Evolutionary conservation across 495 filamentous ascomycete species (phyloP), one percentile per base, ranked within the genome.

Genomic region (Chaetomidium leptoderma): DNA sequence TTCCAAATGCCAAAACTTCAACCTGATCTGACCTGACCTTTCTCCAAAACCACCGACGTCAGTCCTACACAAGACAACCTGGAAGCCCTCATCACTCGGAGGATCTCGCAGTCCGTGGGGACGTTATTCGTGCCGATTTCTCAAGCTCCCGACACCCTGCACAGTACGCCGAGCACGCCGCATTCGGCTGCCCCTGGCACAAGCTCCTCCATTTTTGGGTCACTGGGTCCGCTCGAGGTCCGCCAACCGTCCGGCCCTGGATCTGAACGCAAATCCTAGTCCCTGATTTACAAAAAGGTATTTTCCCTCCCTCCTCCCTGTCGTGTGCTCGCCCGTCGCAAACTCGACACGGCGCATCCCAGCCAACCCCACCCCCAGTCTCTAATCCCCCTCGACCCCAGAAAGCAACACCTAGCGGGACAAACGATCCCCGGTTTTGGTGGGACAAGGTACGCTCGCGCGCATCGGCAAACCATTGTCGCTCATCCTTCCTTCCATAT

Each of bases 101-200:
- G n/a, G n/a, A n/a, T n/a, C n/a, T n/a, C n/a, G n/a, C n/a, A n/a
- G n/a, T n/a, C n/a, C n/a, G n/a, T n/a, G n/a, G n/a, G n/a, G n/a
- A n/a, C n/a, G n/a, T n/a, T n/a, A n/a, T n/a, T n/a, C n/a, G n/a
- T n/a, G n/a, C n/a, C n/a, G n/a, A n/a, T n/a, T n/a, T n/a, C n/a
- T n/a, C n/a, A n/a, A n/a, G n/a, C n/a, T n/a, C n/a, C n/a, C n/a
- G n/a, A n/a, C n/a, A n/a, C n/a, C n/a, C n/a, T n/a, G n/a, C n/a
- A n/a, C n/a, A n/a, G n/a, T n/a, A n/a, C n/a, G n/a, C n/a, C n/a
- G n/a, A n/a, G n/a, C n/a, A n/a, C n/a, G n/a, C n/a, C n/a, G n/a
- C n/a, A n/a, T n/a, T n/a, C n/a, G n/a, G n/a, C n/a, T n/a, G n/a
- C 59, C 62, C 66, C 62, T 61, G 56, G 60, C 54, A 57, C 21